phyloP scores from a whole-genome alignment of 2,329 filamentous ascomycete species.

The Aspergillus awamori region DNA sequence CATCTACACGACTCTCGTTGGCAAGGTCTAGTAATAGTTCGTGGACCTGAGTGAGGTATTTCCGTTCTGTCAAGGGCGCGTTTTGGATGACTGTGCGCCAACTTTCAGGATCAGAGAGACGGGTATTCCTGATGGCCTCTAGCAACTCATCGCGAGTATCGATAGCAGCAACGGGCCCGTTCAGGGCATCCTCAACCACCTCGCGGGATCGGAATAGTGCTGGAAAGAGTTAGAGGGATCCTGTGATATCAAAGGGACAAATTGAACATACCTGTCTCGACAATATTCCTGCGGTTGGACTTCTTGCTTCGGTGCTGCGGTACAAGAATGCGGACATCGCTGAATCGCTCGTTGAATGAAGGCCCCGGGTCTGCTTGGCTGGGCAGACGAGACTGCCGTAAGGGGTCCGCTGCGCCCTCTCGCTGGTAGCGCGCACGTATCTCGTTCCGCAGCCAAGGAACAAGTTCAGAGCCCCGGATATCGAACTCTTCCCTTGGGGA shows the following conservation, averaged over 20 bases:
- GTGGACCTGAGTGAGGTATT: constrained; percentile 81
- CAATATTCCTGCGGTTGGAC: constrained; percentile 81
- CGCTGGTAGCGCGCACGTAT: constrained; percentile 75
- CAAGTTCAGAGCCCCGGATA: constrained; percentile 70
- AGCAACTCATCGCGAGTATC: constrained; percentile 85
- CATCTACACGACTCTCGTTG: constrained; percentile 46
- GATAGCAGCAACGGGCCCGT: constrained; percentile 81
- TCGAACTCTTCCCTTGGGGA: constrained; percentile 81
- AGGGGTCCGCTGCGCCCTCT: constrained; percentile 52
- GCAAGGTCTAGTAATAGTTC: constrained; percentile 70
- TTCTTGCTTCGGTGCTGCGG: constrained; percentile 86
- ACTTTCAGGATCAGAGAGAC: constrained; percentile 76
- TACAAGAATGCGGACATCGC: constrained; percentile 82
- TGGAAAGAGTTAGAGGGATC: constrained; percentile 12
- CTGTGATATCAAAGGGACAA: constrained; percentile 18
- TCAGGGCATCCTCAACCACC: constrained; percentile 70
- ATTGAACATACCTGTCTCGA: constrained; percentile 71
- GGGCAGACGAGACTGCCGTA: constrained; percentile 44
- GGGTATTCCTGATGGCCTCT: constrained; percentile 72
- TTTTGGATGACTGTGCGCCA: constrained; percentile 82
- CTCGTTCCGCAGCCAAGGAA: constrained; percentile 79
- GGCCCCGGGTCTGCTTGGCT: constrained; percentile 44
- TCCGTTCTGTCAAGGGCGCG: constrained; percentile 74
- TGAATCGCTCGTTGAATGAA: constrained; percentile 53
- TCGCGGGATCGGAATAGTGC: constrained; percentile 60